These are phyloP conservation scores for sunflower (Helianthus annuus) DNA, from an alignment of 129 eudicot genomes.

Conservation along the genomic window DNA sequence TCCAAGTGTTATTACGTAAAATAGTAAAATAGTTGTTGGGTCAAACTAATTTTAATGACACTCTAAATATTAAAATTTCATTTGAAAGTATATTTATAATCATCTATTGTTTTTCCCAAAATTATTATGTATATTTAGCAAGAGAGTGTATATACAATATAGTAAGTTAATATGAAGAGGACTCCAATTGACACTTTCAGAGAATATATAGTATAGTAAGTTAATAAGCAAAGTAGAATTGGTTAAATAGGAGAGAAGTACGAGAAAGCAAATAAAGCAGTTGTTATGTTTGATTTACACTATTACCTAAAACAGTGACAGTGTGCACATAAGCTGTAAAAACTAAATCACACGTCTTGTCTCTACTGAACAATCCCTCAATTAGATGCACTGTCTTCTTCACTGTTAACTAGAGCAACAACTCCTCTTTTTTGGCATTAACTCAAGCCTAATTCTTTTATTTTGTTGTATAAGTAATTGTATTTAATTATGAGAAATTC, in stretches of 20 bases:
- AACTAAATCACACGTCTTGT: slow-evolving; percentile 38
- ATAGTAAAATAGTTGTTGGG: no score
- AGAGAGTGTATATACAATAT: not conserved
- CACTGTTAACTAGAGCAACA: slow-evolving; percentile 25
- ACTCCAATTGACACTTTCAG: not conserved
- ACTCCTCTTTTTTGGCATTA: slow-evolving; percentile 28
- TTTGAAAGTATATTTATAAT: no score
- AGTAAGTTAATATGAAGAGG: not conserved
- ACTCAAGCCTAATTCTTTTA: slow-evolving; percentile 19
- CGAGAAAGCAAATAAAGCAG: slow-evolving; percentile 28
- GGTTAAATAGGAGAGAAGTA: slow-evolving; percentile 23
- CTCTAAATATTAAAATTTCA: no score
- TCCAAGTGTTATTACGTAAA: no score
- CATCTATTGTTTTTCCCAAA: no score
- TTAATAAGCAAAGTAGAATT: not conserved
- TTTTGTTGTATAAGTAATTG: slow-evolving; percentile 21
- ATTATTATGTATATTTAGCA: no score
- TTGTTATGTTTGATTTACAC: slow-evolving; percentile 21
- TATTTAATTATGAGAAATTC: not conserved
- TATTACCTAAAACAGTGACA: slow-evolving; percentile 26
- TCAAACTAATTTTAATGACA: no score
- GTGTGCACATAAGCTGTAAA: slow-evolving; percentile 21
- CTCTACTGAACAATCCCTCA: slow-evolving; percentile 20
- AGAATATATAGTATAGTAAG: not conserved
- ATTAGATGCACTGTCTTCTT: slow-evolving; percentile 32